A percentile compares a stretch with the other conserved stretches of the same genome.
phyloP scores from a whole-genome alignment of 805 yeast genomes.

The Candida khao-thaluensis region DNA sequence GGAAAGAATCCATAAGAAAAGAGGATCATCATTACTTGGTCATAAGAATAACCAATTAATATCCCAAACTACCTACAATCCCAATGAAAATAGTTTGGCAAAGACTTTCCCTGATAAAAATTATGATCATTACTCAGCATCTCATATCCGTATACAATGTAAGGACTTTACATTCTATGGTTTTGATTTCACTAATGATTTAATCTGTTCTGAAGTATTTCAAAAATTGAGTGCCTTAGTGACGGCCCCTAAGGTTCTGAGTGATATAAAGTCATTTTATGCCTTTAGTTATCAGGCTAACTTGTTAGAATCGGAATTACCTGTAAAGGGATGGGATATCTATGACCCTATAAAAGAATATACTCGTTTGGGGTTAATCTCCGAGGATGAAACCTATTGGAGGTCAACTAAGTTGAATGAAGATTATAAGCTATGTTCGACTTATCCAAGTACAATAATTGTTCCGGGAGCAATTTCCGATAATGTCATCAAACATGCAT shows the following conservation, averaged over 20 bases:
- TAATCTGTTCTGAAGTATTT: conserved; percentile 66
- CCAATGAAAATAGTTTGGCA: conserved; percentile 10
- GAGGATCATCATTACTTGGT: conserved; percentile 50
- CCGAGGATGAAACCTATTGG: conserved; percentile 49
- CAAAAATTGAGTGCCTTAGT: conserved; percentile 63
- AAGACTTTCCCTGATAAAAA: conserved; percentile 14
- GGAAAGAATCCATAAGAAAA: conserved; percentile 53
- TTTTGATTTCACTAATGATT: conserved; percentile 64
- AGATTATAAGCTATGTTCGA: conserved; percentile 63
- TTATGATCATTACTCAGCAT: conserved; percentile 40
- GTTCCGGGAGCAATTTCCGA: conserved; percentile 83
- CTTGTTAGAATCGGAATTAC: conserved; percentile 54
- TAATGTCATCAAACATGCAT: conserved; percentile 77
- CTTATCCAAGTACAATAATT: conserved; percentile 69
- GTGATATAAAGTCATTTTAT: conserved; percentile 50
- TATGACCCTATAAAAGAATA: conserved; percentile 67
- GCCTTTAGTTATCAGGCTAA: conserved; percentile 84
- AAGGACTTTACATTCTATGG: conserved; percentile 83
- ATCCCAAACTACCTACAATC: conserved; percentile 2
- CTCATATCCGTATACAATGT: conserved; percentile 69
- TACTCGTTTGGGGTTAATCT: conserved; percentile 64
- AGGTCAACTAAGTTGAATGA: conserved; percentile 64
- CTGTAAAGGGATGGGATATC: conserved; percentile 64
- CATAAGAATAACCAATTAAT: conserved; percentile 13
- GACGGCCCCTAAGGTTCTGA: conserved; percentile 56